Base-by-base conservation (phyloP, 768 basidiomycete genomes). In the Termitomyces bulborhizus region DNA sequence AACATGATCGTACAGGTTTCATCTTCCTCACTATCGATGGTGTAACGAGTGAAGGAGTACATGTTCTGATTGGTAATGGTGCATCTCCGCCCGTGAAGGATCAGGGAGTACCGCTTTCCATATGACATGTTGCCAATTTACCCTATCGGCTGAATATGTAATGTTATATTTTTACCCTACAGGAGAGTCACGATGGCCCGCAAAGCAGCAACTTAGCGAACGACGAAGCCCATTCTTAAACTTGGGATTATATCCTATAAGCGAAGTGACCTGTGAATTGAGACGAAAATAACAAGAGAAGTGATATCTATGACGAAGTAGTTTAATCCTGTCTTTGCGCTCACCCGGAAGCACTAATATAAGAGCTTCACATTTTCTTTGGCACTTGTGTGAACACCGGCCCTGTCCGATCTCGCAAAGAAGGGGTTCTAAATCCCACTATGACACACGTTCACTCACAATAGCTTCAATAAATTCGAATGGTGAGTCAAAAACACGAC, bases 1-100 rank as follows among this genome's bases (percentile, higher is more conserved):
- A 9, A 49, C 4, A 6, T 49, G 26, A 7, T 39, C 24, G 7
- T 11, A 4, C 5, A 39, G 68, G 62, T 3, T 68, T 62, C 48
- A 57, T 67, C 21, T 68, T 67, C 55, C 40, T 69, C 26, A 69
- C 67, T 6, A 52, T 69, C 26, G 65, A 71, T 42, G 68, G 66
- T 26, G 70, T 74, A 9, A 74, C 71, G 11, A 68, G 71, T 50
- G 63, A 63, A 37, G 74, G 75, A 31, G 66, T 64, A 5, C 69
- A 68, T 45, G 65, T 68, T 0, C 63, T 76, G 61, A 64, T 76
- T 41, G 76, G 75, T 8, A 71, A 67, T 36, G 75, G 75, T 16
- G 59, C 55, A 15, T 57, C 68, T 0, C 74, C 73, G 0, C 73
- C 74, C 4, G 75, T 75, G 15, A 31, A 60, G 31, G 67, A 69